Base-by-base conservation (phyloP, 2,329 filamentous ascomycete genomes). In the Diaporthe citriasiana region DNA sequence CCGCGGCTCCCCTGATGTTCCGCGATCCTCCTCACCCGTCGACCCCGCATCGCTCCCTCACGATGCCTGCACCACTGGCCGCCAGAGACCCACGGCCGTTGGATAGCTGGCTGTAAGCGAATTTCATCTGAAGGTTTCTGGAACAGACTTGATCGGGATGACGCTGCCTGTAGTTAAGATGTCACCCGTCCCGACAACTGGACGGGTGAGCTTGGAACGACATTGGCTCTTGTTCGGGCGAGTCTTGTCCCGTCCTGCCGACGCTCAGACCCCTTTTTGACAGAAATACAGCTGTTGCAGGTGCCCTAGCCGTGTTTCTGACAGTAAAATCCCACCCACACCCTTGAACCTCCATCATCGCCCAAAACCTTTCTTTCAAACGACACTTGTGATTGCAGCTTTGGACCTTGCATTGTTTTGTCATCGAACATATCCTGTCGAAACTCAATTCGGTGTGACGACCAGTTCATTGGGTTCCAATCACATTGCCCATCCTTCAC, bases 41-140 rank as follows among this genome's bases (percentile, higher is more conserved):
- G n/a, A 68, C 63, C 63, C 63, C 63, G 63, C 63, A 53, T 50
- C 45, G 45, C n/a, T 53, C 47, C 63, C 63, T 68, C 63, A 68
- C 63, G 63, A 68, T 27, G 63, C 22, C 33, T 53, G 45, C 63
- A 66, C 47, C 47, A 53, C 40, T 53, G 63, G 63, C 47, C 63
- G 42, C 45, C 63, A 51, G 33, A 40, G 63, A 51, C 45, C 63
- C 63, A 51, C 22, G 4, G 30, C 45, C 4, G 63, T 51, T 38
- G 63, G 63, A 12, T 4, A 9, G 45, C 12, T 68, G 63, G n/a
- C 33, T 53, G 63, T 30, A 68, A 53, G 63, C 63, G 63, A 68
- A 68, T 68, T 68, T 68, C 63, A 68, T 68, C 63, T 30, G 63
- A 68, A 68, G 47, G 4, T 51, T 53, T 30, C 47, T 68, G 33